Evolutionary conservation across 2,329 filamentous ascomycete species (phyloP).

Genomic region (Colletotrichum tropicicola): DNA sequence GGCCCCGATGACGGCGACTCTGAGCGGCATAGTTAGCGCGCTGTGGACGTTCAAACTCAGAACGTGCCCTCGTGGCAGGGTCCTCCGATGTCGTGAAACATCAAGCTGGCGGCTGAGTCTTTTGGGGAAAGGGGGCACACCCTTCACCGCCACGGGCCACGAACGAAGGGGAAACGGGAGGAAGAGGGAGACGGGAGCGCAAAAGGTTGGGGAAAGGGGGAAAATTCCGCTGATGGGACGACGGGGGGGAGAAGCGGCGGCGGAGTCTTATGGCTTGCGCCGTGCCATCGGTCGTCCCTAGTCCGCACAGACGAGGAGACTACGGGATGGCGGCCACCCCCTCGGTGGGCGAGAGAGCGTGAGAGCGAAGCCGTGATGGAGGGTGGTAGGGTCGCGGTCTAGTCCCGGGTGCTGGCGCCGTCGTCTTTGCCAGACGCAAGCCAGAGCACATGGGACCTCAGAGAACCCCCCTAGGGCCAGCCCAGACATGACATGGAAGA

Average conservation of each 20-base stretch:
- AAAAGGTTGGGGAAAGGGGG: background rate
- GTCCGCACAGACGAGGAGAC: conserved; percentile 13
- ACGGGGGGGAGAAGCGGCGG: conserved; percentile 10
- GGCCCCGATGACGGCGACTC: conserved; percentile 53
- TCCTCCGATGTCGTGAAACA: conserved; percentile 17
- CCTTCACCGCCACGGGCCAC: conserved; percentile 10
- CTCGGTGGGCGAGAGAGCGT: background rate
- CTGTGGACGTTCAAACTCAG: background rate
- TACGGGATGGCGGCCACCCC: conserved; percentile 2
- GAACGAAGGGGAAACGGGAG: background rate
- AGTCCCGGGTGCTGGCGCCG: background rate
- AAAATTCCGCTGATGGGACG: conserved; percentile 6
- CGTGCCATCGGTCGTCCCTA: background rate
- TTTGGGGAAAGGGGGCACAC: background rate
- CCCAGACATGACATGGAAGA: conserved; percentile 4
- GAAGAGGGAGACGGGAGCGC: background rate
- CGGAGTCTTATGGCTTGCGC: conserved; percentile 19
- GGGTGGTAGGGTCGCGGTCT: background rate
- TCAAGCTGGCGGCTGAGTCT: background rate
- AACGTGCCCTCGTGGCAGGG: conserved; percentile 2
- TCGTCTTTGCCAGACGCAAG: background rate
- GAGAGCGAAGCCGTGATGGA: background rate
- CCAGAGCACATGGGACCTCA: too few relatives aligned
- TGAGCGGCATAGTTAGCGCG: conserved; percentile 21
- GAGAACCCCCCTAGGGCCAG: too few relatives aligned